Percentiles rank a stretch among this genome's conserved stretches.
Conservation (phyloP, 768 basidiomycete genomes). For the Lentinula raphanica region DNA sequence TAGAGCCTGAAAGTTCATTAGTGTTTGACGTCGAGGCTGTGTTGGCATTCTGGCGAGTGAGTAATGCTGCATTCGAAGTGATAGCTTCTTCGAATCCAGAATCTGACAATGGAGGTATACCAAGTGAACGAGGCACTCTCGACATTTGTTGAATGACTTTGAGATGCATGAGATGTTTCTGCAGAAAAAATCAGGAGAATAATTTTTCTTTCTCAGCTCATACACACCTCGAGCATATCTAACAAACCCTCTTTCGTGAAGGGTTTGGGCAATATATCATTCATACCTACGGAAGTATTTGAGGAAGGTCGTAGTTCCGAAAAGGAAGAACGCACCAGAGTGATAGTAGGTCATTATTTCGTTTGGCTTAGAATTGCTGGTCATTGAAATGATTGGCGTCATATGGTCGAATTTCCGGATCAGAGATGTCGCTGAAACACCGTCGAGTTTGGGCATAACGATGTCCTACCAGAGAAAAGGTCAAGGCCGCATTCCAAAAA, state of each 20-base stretch:
- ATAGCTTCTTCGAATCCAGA: slow-evolving; percentile 50
- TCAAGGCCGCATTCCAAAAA: background rate
- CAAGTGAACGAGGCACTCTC: slow-evolving; percentile 57
- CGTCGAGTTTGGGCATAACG: slow-evolving; percentile 87
- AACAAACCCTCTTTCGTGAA: slow-evolving; percentile 92
- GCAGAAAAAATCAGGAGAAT: background rate
- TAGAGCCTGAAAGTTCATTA: slow-evolving; percentile 4
- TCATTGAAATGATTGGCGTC: slow-evolving; percentile 99
- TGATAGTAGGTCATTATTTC: slow-evolving; percentile 90
- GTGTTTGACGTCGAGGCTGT: slow-evolving; percentile 10
- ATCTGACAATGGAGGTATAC: slow-evolving; percentile 59
- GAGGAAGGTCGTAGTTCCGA: background rate
- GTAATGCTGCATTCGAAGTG: slow-evolving; percentile 29
- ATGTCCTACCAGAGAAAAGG: slow-evolving; percentile 62
- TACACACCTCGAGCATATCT: slow-evolving; percentile 83
- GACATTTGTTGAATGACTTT: slow-evolving; percentile 81
- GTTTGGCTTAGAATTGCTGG: slow-evolving; percentile 87
- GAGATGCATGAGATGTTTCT: slow-evolving; percentile 84
- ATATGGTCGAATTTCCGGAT: slow-evolving; percentile 93
- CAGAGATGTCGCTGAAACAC: slow-evolving; percentile 85
- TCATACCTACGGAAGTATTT: slow-evolving; percentile 61
- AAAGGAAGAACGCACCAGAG: slow-evolving; percentile 38
- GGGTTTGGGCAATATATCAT: slow-evolving; percentile 93
- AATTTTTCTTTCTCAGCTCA: background rate
- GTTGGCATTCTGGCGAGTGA: background rate